Base-by-base conservation (phyloP, 2,329 filamentous ascomycete species). In the Xylaria sp. region DNA sequence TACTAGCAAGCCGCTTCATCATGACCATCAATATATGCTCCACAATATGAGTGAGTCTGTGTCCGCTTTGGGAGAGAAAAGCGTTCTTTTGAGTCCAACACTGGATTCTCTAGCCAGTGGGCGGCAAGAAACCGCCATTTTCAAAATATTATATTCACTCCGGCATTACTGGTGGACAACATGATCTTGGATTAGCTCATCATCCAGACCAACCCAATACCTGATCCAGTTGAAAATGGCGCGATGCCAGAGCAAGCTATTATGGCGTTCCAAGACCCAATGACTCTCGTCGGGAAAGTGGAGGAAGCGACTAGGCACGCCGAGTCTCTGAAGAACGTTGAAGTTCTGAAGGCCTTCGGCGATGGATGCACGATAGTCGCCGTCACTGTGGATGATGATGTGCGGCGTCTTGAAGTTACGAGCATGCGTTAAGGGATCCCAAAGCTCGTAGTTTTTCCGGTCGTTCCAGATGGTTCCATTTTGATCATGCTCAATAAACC, bases 161-260 rank as follows among this genome's bases (percentile, higher is more conserved):
- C 5, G 28, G 28, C n/a, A 52, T 44, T 56, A 70, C 48, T 68
- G 65, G 25, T 68, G 68, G 8, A 70, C 39, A 25, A 70, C 65
- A 1, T 55, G 57, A 3, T 70, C 65, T 41, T 70, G 61, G 20
- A 62, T 70, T 3, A 70, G 68, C 52, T 68, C 56, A 46, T 62
- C 51, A 10, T 70, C 68, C 4, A 70, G 56, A 5, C 65, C 65
- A 10, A 68, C 68, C 65, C 65, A 70, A 46, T 68, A 65, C n/a
- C 52, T 52, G 28, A 70, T 70, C 68, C 68, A 70, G n/a, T 70
- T 70, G 44, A 65, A 70, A 32, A 70, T 70, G 23, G 56, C 39
- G 12, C 23, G 25, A 63, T 70, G 68, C 68, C 68, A 70, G 37
- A 70, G 13, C 28, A 65, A 37, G 46, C 65, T 68, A 13, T 70